These are phyloP conservation scores for Babesia bigemina DNA, from an alignment of 169 alveolate genomes.

Conservation along the genomic window DNA sequence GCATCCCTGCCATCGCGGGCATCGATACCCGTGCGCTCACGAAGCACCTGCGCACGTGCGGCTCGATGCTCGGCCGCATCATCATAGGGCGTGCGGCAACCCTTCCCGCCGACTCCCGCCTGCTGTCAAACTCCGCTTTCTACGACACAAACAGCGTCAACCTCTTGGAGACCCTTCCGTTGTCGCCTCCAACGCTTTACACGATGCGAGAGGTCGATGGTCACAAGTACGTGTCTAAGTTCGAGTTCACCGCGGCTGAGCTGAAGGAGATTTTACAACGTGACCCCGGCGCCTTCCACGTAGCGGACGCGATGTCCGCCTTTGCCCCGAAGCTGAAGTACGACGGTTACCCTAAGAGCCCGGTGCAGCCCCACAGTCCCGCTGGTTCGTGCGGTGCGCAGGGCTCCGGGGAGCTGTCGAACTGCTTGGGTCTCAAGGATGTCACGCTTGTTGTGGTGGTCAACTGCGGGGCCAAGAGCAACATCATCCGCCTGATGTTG, in stretches of 20 bases:
- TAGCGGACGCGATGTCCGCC: neutral
- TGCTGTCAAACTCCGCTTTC: constrained; percentile 39
- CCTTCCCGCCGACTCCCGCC: constrained; percentile 41
- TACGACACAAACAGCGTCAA: constrained; percentile 44
- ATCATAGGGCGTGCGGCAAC: constrained; percentile 58
- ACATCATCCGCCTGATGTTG: constrained; percentile 76
- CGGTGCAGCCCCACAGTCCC: neutral
- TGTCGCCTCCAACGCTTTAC: constrained; percentile 1
- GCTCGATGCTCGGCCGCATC: constrained; percentile 81
- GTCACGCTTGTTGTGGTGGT: constrained; percentile 79
- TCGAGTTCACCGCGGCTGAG: constrained; percentile 28
- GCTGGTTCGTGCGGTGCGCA: neutral
- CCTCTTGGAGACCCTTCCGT: constrained; percentile 11
- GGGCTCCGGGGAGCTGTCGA: neutral
- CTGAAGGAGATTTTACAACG: constrained; percentile 17
- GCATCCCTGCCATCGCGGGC: constrained; percentile 76
- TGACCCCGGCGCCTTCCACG: constrained; percentile 31
- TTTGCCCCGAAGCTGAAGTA: constrained; percentile 1
- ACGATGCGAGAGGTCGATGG: constrained; percentile 29
- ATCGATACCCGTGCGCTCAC: constrained; percentile 88
- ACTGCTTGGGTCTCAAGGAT: constrained; percentile 4
- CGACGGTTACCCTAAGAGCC: constrained; percentile 10
- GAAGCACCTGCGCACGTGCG: constrained; percentile 78
- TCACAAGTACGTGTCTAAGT: constrained; percentile 12
- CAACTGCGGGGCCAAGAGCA: constrained; percentile 86